These are phyloP conservation scores for Salvia hispanica DNA, from an alignment of 257 asterid genomes.

Conservation along the genomic window DNA sequence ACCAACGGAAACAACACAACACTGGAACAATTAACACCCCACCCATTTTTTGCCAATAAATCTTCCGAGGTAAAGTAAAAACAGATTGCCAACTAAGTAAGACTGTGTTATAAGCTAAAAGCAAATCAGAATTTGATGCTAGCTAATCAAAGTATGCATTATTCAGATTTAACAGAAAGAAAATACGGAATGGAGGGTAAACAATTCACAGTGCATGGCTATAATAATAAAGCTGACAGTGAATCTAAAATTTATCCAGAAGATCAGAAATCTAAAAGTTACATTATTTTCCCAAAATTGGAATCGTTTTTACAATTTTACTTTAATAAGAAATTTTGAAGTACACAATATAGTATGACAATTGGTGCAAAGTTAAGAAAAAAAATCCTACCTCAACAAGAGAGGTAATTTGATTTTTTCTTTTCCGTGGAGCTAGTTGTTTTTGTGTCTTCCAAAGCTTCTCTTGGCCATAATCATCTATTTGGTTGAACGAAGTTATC, in stretches of 20 bases:
- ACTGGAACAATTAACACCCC: too few species aligned
- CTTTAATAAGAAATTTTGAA: neutral
- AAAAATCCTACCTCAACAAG: constrained; percentile 78
- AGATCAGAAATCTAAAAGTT: neutral
- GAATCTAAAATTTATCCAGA: too few species aligned
- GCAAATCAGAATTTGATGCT: neutral
- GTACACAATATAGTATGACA: constrained; percentile 4
- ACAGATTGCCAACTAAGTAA: neutral
- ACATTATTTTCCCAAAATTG: neutral
- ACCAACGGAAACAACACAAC: neutral
- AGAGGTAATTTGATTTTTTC: constrained; percentile 82
- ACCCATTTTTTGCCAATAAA: too few species aligned
- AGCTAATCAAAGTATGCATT: neutral
- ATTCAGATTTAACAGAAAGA: neutral
- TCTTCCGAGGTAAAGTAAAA: too few species aligned
- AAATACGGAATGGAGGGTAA: neutral
- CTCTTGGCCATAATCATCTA: too few species aligned
- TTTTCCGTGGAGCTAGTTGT: constrained; percentile 82
- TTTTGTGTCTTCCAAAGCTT: constrained; percentile 93
- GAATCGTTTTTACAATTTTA: neutral
- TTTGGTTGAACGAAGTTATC: constrained; percentile 32
- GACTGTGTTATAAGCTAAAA: neutral
- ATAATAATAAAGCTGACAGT: neutral
- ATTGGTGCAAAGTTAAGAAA: constrained; percentile 12
- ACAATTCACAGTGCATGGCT: neutral